Conservation (phyloP, 345 rosid species). For the Camelina hispida region DNA sequence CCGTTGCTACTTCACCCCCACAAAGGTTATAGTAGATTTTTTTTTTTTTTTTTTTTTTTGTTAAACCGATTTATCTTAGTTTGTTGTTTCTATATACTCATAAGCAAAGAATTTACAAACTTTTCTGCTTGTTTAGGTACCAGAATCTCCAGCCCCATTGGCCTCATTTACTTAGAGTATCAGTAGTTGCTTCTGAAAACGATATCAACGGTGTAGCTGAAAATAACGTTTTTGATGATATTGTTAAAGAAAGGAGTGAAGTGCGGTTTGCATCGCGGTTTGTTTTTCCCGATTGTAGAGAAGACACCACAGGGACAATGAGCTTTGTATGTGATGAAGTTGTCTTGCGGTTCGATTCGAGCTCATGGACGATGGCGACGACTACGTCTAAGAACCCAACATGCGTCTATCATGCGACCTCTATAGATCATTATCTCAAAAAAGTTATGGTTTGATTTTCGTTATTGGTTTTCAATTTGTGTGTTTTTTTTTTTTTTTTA, state of each 20-base stretch:
- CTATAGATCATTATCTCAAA: too few species aligned
- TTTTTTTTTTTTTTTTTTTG: too few species aligned
- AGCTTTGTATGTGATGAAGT: background rate
- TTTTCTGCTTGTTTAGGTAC: background rate
- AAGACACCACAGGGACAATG: background rate
- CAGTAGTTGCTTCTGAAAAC: background rate
- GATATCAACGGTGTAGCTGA: background rate
- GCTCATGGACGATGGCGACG: background rate
- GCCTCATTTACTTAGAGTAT: background rate
- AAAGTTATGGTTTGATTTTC: too few species aligned
- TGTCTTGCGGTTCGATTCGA: background rate
- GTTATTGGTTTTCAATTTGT: too few species aligned
- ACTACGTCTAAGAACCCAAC: too few species aligned
- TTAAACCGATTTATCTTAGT: background rate
- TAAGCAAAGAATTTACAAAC: background rate
- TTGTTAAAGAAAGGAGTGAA: background rate
- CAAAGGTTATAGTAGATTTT: background rate
- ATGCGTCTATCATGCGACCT: too few species aligned
- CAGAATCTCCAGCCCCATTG: background rate
- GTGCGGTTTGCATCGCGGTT: background rate
- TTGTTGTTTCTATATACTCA: background rate
- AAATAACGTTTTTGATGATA: background rate
- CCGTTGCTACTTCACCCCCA: background rate
- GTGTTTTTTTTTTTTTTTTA: too few species aligned
- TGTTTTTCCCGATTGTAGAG: background rate